These are phyloP conservation scores for Cyclospora cayetanensis DNA, from an alignment of 169 alveolate species.

Conservation along the genomic window DNA sequence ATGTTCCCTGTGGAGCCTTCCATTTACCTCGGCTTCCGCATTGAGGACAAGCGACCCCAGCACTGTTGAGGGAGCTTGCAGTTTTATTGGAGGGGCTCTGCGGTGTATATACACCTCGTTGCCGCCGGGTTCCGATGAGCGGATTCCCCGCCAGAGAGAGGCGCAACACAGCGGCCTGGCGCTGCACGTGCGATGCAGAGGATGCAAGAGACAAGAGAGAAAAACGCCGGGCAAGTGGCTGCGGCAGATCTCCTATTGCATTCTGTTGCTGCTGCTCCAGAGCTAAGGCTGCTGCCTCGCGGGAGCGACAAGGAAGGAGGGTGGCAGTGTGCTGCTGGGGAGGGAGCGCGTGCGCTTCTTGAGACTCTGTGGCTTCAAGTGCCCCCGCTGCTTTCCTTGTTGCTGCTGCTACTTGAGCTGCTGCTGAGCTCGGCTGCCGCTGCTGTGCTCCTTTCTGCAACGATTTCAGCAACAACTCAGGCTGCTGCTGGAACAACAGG, in stretches of 20 bases:
- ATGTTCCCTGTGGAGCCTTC: background rate
- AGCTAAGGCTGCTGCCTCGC: background rate
- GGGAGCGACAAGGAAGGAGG: background rate
- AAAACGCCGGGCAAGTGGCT: background rate
- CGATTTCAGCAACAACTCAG: background rate
- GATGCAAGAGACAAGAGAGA: constrained; percentile 30
- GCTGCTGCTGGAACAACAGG: constrained; percentile 32
- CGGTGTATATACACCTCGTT: constrained; percentile 36
- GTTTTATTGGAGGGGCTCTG: background rate
- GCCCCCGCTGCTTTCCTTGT: background rate
- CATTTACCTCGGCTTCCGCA: constrained; percentile 5
- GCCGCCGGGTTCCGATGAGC: constrained; percentile 41
- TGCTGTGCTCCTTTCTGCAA: background rate
- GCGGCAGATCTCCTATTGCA: background rate
- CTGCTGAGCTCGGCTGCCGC: background rate
- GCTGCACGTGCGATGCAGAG: background rate
- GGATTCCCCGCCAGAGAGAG: constrained; percentile 26
- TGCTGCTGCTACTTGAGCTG: background rate
- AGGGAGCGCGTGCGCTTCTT: background rate
- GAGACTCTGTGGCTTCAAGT: background rate
- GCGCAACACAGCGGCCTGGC: background rate
- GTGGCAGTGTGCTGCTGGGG: background rate
- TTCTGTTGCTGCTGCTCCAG: background rate
- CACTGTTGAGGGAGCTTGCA: background rate
- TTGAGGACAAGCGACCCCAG: background rate